Evolutionary conservation across 805 yeast genomes (phyloP), one percentile per base, ranked within the genome.

Genomic region (Tetrapisispora pingtungensis): DNA sequence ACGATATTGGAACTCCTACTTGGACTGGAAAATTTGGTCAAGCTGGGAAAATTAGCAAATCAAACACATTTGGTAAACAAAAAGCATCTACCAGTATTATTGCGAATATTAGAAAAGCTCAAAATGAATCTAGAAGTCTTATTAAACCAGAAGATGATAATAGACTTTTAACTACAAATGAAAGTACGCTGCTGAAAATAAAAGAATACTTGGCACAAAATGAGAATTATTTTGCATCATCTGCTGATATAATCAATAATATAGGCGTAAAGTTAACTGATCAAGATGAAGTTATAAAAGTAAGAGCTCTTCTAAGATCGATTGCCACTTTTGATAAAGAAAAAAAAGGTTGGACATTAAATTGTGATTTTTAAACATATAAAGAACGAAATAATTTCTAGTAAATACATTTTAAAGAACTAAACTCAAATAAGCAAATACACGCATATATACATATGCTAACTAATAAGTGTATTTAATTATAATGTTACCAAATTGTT

Each of bases 21-120:
- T 93, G 97, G 94, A 90, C 98, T 0, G 98, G 98, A 0, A 77
- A 76, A 52, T 86, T 81, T 69, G 98, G 98, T 0, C 62, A 67
- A 17, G 96, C 96, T 0, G 96, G 96, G 1, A 74, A 70, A 51
- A 62, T 69, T 27, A 66, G 65, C 0, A 65, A 49, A 40, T 48
- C 44, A 36, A 27, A n/a, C 36, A 10, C 42, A 40, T 27, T 13
- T 31, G 13, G 34, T 28, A 43, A 34, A 20, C 12, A 36, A 7
- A 7, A 40, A 7, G 58, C 60, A 1, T 60, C 65, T 2, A 34
- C 54, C 1, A 49, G 53, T 13, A 54, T 60, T 28, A 46, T 57
- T 32, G 56, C 54, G 8, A 64, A 58, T 46, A 47, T 49, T 26
- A 46, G 50, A 36, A 46, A 54, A 5, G 36, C 55, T 13, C 54